Conservation (phyloP, 2,329 filamentous ascomycete species). For the Alternaria tenuissima region DNA sequence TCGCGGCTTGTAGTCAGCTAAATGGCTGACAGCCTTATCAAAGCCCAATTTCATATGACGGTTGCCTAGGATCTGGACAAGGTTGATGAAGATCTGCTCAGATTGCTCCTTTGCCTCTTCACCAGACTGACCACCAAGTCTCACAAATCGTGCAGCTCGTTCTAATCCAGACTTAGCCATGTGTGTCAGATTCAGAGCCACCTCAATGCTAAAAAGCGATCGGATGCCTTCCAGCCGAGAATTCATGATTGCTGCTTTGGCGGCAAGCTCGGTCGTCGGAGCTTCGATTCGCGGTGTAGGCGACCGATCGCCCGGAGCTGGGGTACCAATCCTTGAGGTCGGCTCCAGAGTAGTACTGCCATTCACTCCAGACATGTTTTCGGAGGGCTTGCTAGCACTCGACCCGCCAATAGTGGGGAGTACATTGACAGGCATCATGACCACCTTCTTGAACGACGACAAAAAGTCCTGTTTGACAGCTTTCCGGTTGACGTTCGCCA, state of each 20-base stretch:
- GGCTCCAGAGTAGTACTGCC: slow-evolving; percentile 43
- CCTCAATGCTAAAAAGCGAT: slow-evolving; percentile 93
- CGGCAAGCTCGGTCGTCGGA: slow-evolving; percentile 89
- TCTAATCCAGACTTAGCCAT: slow-evolving; percentile 87
- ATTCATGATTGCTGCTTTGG: slow-evolving; percentile 98
- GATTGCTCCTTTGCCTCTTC: slow-evolving; percentile 89
- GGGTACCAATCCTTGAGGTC: slow-evolving; percentile 39
- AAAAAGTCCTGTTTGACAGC: slow-evolving; percentile 97
- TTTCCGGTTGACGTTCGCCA: slow-evolving; percentile 93
- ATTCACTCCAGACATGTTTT: slow-evolving; percentile 30
- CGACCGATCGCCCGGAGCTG: slow-evolving; percentile 51
- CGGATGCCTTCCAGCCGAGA: slow-evolving; percentile 93
- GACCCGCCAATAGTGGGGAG: slow-evolving; percentile 69
- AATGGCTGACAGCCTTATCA: slow-evolving; percentile 87
- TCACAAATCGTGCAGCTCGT: slow-evolving; percentile 82
- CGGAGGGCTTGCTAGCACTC: slow-evolving; percentile 49
- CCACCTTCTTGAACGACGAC: slow-evolving; percentile 96
- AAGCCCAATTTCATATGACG: slow-evolving; percentile 93
- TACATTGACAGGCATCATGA: slow-evolving; percentile 98
- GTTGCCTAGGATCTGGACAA: slow-evolving; percentile 84
- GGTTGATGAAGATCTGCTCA: slow-evolving; percentile 82
- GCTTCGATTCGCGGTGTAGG: slow-evolving; percentile 63
- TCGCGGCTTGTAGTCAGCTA: slow-evolving; percentile 89
- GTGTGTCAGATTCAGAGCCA: slow-evolving; percentile 89
- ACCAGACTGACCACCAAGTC: slow-evolving; percentile 79